Conservation (phyloP, 768 basidiomycete genomes). For the Lentinula lateritia region DNA sequence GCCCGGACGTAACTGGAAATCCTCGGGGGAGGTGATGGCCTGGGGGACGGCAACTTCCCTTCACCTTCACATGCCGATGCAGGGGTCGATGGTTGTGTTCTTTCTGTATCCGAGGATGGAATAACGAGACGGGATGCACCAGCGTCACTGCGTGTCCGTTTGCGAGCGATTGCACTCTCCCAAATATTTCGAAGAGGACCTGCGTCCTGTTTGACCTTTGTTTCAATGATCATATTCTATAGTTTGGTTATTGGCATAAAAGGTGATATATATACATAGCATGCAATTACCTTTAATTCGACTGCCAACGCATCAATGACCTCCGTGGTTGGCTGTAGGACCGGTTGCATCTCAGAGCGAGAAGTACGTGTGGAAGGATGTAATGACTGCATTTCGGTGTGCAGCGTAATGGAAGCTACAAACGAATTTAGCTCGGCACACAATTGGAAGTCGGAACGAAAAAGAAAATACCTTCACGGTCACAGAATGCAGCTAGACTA, state of each 20-base stretch:
- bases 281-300: slow-evolving; percentile 37
- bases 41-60: slow-evolving; percentile 9
- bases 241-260: not conserved
- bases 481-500: slow-evolving; percentile 35
- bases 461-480: slow-evolving; percentile 45
- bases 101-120: not conserved
- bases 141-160: slow-evolving; percentile 4
- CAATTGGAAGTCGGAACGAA: not conserved
- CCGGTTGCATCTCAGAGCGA: slow-evolving; percentile 32
- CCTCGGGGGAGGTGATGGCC: slow-evolving; percentile 12
- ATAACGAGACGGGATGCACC: slow-evolving; percentile 8
- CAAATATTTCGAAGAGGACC: slow-evolving; percentile 55
- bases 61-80: not conserved
- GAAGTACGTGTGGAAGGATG: slow-evolving; percentile 27
- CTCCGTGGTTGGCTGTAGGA: slow-evolving; percentile 22
- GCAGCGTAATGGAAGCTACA: slow-evolving; percentile 46
- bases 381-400: slow-evolving; percentile 50
- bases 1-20: slow-evolving; percentile 12
- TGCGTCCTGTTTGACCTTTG: slow-evolving; percentile 45
- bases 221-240: slow-evolving; percentile 60
- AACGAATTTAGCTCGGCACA: not conserved
- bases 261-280: not conserved
- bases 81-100: not conserved
- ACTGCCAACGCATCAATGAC: slow-evolving; percentile 35
- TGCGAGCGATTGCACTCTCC: slow-evolving; percentile 33